Conservation (phyloP, 805 yeast species). For the Wickerhamomyces silvicola region DNA sequence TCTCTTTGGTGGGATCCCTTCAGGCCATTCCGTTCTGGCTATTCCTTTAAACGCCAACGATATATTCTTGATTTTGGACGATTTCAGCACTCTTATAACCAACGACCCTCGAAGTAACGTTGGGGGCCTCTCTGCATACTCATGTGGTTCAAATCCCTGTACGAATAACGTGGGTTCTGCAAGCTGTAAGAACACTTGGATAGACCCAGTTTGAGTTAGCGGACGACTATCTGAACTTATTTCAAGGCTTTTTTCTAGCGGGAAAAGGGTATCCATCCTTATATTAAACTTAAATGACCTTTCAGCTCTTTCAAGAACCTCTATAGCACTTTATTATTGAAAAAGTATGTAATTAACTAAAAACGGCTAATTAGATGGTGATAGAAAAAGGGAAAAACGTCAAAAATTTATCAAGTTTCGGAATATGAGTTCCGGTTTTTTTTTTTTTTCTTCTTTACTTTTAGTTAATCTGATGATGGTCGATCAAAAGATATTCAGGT, state of each 20-base stretch:
- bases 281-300: no score
- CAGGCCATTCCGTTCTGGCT: conserved; percentile 92
- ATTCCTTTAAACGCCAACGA: conserved; percentile 57
- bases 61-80: conserved; percentile 63
- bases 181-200: conserved; percentile 65
- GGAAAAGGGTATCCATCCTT: conserved; percentile 43
- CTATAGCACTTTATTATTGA: no score
- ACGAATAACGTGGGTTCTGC: conserved; percentile 78
- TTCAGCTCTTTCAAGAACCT: no score
- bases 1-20: conserved; percentile 91
- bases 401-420: no score
- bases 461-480: no score
- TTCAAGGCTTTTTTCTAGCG: conserved; percentile 45
- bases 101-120: conserved; percentile 77
- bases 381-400: no score
- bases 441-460: no score
- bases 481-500: no score
- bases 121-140: conserved; percentile 63
- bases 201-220: conserved; percentile 50
- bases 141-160: conserved; percentile 71
- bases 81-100: conserved; percentile 60
- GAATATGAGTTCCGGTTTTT: no score
- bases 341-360: no score
- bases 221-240: conserved; percentile 38
- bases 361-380: no score